Base-by-base conservation (phyloP, 2,329 filamentous ascomycete genomes). In the Ustulina deusta region DNA sequence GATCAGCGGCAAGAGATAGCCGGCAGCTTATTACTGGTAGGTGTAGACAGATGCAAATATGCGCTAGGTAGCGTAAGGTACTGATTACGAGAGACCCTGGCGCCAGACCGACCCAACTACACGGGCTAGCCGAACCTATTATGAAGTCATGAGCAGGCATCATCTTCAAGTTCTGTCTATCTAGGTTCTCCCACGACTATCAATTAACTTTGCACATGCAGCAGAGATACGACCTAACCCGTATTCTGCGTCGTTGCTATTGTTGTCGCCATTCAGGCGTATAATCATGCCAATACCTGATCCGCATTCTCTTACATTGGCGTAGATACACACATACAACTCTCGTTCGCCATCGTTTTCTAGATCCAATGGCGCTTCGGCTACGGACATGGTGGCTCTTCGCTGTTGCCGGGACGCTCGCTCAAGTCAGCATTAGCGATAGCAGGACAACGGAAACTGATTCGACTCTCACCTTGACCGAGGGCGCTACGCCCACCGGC, bases 401-500 rank as follows among this genome's bases (percentile, higher is more conserved):
- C 32, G 73, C 69, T 38, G 34, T 55, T 22, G 70, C 70, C 25
- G 66, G 69, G 27, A 67, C 73, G 13, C 56, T 75, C 59, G 76
- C 75, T 29, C 76, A 78, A 57, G 69, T 79, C 59, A 80, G 79
- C 34, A 77, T 80, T 52, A 81, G 81, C 51, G 76, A 80, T 60
- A 81, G 81, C 49, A 73, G 73, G 25, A 73, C 82, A 32, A 79
- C 80, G n/a, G 77, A 79, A n/a, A 71, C 78, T 49, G 80, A 79
- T 5, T 78, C 74, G 46, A 79, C 73, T 15, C 71, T 74, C 17
- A 70, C 70, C 6, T 54, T 71, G 27, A 75, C 66, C 29, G 75
- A 80, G 60, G 76, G 74, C 1, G 75, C 75, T n/a, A 81, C 80
- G 56, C 81, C 84, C 11, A 82, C 83, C 1, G 81, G 80, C 11